A percentile compares a stretch with the other conserved stretches of the same genome.
These are phyloP conservation scores for Trematosphaeria pertusa DNA, from an alignment of 2,329 filamentous ascomycete genomes.

Conservation along the genomic window DNA sequence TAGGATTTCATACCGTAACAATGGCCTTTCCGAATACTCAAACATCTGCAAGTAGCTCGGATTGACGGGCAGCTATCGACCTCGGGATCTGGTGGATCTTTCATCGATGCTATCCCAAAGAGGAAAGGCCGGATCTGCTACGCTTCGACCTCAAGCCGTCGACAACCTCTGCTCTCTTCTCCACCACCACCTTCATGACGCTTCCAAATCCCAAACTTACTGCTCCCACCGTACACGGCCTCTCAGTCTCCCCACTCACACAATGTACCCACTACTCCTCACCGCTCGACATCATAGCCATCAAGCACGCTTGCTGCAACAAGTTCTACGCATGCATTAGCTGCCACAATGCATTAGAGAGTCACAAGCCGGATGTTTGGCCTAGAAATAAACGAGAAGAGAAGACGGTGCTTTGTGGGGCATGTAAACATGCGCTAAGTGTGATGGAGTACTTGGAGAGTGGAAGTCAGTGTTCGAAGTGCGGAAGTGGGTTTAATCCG, in stretches of 20 bases:
- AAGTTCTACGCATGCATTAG: slow-evolving; percentile 48
- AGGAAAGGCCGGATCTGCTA: too few species aligned
- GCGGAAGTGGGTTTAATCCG: slow-evolving; percentile 41
- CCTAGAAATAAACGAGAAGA: slow-evolving; percentile 22
- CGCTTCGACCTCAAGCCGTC: too few species aligned
- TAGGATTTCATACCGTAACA: too few species aligned
- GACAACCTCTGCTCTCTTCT: too few species aligned
- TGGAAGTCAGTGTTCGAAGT: slow-evolving; percentile 35
- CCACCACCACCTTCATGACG: slow-evolving; percentile 1
- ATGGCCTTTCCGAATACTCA: too few species aligned
- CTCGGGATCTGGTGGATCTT: too few species aligned
- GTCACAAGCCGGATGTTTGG: slow-evolving; percentile 35
- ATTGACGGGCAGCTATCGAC: too few species aligned
- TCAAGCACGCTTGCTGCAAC: slow-evolving; percentile 45
- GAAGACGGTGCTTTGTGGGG: slow-evolving; percentile 39
- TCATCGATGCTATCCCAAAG: too few species aligned
- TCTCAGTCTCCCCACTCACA: slow-evolving; percentile 34
- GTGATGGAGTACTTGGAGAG: slow-evolving; percentile 40
- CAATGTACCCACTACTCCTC: slow-evolving; percentile 45
- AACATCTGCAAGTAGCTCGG: too few species aligned
- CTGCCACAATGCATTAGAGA: slow-evolving; percentile 39
- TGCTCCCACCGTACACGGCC: slow-evolving; percentile 29
- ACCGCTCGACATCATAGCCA: slow-evolving; percentile 46
- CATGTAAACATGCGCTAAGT: slow-evolving; percentile 35
- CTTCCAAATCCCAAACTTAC: not conserved